Conservation (phyloP, 169 alveolate genomes). For the Babesia ovata region DNA sequence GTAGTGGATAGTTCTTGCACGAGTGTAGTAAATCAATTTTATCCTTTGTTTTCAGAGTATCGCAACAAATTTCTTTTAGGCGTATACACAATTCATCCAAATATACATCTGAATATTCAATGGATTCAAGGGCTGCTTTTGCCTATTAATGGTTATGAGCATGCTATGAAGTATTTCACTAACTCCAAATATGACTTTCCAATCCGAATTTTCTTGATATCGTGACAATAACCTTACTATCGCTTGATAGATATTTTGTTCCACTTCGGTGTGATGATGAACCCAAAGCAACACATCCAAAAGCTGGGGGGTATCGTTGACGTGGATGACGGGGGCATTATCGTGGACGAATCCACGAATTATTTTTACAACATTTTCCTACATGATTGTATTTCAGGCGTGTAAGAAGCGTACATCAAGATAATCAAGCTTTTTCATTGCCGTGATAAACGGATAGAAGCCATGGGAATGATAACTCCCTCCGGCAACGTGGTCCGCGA, state of each 20-base stretch:
- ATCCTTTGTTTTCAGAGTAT: background rate
- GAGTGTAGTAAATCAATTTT: slow-evolving; percentile 21
- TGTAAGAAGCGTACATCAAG: slow-evolving; percentile 7
- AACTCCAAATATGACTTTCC: slow-evolving; percentile 16
- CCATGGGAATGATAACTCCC: background rate
- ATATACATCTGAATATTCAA: background rate
- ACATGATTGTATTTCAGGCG: background rate
- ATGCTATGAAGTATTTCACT: background rate
- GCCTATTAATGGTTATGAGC: background rate
- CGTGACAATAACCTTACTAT: slow-evolving; percentile 1
- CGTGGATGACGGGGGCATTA: slow-evolving; percentile 6
- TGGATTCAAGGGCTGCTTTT: slow-evolving; percentile 4
- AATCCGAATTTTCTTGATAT: background rate
- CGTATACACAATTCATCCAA: slow-evolving; percentile 11
- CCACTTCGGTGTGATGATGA: background rate
- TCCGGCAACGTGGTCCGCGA: slow-evolving; percentile 16
- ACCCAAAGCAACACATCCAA: background rate
- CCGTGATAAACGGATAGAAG: slow-evolving; percentile 4
- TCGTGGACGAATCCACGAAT: background rate
- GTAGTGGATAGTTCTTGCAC: slow-evolving; percentile 11
- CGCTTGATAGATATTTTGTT: background rate
- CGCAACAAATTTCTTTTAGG: background rate
- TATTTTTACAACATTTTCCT: slow-evolving; percentile 19
- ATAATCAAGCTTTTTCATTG: slow-evolving; percentile 1
- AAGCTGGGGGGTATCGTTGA: background rate